A percentile compares a stretch with the other conserved stretches of the same genome.
Conservation (phyloP, 1,284 basidiomycete species). For the Moniliella sp. region DNA sequence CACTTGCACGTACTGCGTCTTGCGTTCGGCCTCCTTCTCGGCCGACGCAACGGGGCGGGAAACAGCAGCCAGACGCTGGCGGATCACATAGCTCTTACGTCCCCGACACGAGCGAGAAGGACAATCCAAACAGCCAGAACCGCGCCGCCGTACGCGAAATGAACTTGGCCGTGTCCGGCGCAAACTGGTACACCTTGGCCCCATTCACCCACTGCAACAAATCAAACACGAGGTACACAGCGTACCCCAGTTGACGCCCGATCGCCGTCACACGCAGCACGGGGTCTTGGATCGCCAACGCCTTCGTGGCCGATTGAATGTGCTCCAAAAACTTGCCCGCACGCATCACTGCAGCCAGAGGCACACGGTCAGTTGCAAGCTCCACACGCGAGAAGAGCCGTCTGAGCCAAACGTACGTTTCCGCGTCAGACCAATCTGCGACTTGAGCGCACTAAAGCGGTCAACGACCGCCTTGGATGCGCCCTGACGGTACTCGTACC, state of each 20-base stretch:
- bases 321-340: conserved; percentile 85
- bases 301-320: conserved; percentile 68
- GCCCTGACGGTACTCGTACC: conserved; percentile 40
- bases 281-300: conserved; percentile 43
- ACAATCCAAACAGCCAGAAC: conserved; percentile 63
- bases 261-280: conserved; percentile 63
- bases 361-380: too few species aligned
- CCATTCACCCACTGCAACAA: conserved; percentile 26
- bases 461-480: conserved; percentile 36
- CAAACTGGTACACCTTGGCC: conserved; percentile 26
- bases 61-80: conserved; percentile 13
- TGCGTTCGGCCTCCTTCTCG: conserved; percentile 47
- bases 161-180: conserved; percentile 46
- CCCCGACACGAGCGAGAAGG: conserved; percentile 20
- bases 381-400: too few species aligned
- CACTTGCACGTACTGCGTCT: conserved; percentile 44
- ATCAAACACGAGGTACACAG: conserved; percentile 50
- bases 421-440: conserved; percentile 34
- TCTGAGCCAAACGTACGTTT: conserved; percentile 34
- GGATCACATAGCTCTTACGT: conserved; percentile 26
- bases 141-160: conserved; percentile 55
- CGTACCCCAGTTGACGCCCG: conserved; percentile 67
- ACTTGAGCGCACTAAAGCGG: conserved; percentile 35
- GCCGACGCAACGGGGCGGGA: conserved; percentile 38
- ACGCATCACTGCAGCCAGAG: conserved; percentile 58